Conservation (phyloP, 2,329 filamentous ascomycete species). For the Neopestalotiopsis sp. region DNA sequence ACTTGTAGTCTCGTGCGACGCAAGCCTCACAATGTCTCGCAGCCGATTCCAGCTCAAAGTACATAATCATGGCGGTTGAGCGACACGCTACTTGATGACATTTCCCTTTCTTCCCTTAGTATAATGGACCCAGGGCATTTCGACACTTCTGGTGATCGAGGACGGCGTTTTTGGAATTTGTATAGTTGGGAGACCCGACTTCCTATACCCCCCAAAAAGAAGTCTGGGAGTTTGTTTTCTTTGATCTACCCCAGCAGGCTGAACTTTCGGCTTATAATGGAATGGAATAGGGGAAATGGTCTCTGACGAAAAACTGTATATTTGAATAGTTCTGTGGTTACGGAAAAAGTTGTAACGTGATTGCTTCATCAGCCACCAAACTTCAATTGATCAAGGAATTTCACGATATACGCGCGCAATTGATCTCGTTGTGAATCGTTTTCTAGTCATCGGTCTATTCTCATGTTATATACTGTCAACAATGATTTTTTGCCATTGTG, state of each 20-base stretch:
- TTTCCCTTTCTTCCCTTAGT: not conserved
- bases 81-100: not conserved
- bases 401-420: not conserved
- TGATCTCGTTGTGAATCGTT: not conserved
- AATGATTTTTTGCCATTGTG: not conserved
- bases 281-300: not conserved
- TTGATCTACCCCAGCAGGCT: not conserved
- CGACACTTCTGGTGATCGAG: not conserved
- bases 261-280: not conserved
- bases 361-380: slow-evolving; percentile 8
- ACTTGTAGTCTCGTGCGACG: not conserved
- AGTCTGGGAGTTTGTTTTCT: not conserved
- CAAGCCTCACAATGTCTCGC: not conserved
- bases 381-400: not conserved
- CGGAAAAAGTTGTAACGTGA: slow-evolving; percentile 7
- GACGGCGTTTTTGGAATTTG: slow-evolving; percentile 6
- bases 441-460: not conserved
- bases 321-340: slow-evolving; percentile 10
- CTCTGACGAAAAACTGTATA: slow-evolving; percentile 4
- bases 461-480: not conserved
- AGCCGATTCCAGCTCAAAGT: not conserved
- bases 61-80: slow-evolving; percentile 2
- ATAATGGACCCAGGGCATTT: slow-evolving; percentile 7
- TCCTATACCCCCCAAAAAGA: slow-evolving; percentile 14
- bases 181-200: slow-evolving; percentile 13